Evolutionary conservation across 2,329 filamentous ascomycete species (phyloP), one percentile per base, ranked within the genome.

Genomic region (Fusarium penzigii): DNA sequence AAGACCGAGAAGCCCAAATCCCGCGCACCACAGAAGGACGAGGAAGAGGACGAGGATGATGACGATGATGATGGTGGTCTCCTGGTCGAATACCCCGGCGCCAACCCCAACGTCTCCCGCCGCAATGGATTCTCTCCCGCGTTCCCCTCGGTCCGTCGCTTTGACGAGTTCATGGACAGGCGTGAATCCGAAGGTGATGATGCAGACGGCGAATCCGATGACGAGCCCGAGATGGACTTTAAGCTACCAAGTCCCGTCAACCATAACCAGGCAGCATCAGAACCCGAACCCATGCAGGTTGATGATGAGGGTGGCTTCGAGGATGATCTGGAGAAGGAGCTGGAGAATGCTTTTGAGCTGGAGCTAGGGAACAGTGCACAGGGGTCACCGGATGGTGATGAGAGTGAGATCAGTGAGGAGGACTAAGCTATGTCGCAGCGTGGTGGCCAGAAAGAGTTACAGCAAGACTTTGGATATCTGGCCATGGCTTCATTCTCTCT

Each of bases 391-490:
- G 75, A 78, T 25, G 78, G 76, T 39, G 82, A 84, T 47, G 84
- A 87, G 67, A 87, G 84, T 58, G 83, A 85, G 60, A 83, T 87
- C 48, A 87, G 84, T 58, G 84, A 87, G 65, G 84, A 87, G 66
- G 84, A 87, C 65, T 87, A 70, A 57, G 17, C 6, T 25, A 7
- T 25, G 20, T 25, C 20, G 20, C 20, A 25, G 20, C 7, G 20
- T 25, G 20, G 7, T 25, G 20, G 7, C 7, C 20, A 25, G 20
- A 7, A 3, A 39, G 46, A 17, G 17, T 29, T 41, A 36, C 17
- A 42, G 42, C 42, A 54, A 46, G 32, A 51, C 20, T 47, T 42
- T 47, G 44, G 43, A 20, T 25, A 25, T 25, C 20, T 7, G 20
- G 20, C 32, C 13, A 11, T 36, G 32, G 32, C 10, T 11, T 32